Conservation (phyloP, 2,329 filamentous ascomycete genomes). For the Aureobasidium subglaciale region DNA sequence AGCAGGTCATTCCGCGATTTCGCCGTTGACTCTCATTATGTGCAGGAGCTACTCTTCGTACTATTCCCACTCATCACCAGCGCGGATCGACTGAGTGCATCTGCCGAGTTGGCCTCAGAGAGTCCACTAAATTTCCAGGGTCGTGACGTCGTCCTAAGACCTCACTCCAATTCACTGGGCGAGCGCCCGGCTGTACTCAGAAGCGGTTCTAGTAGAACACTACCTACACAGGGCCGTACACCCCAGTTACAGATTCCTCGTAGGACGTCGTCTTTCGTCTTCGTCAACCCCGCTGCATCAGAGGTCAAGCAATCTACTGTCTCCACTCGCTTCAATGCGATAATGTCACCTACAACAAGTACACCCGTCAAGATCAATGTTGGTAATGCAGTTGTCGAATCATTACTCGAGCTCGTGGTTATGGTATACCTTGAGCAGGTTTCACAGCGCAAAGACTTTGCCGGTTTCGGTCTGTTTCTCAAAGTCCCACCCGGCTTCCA, state of each 20-base stretch:
- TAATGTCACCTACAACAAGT: slow-evolving; percentile 53
- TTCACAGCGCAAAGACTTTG: slow-evolving; percentile 79
- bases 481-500: slow-evolving; percentile 89
- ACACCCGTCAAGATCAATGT: slow-evolving; percentile 41
- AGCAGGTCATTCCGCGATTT: slow-evolving; percentile 79
- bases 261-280: slow-evolving; percentile 83
- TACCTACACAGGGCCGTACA: slow-evolving; percentile 14
- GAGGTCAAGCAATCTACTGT: slow-evolving; percentile 48
- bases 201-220: slow-evolving; percentile 46
- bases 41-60: slow-evolving; percentile 69
- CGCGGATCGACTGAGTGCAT: slow-evolving; percentile 72
- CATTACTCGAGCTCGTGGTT: slow-evolving; percentile 68
- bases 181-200: slow-evolving; percentile 61
- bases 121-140: slow-evolving; percentile 79
- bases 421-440: slow-evolving; percentile 81
- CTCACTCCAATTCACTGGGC: slow-evolving; percentile 56
- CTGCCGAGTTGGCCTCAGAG: slow-evolving; percentile 78
- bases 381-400: slow-evolving; percentile 66
- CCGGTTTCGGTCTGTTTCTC: slow-evolving; percentile 74
- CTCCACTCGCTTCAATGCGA: slow-evolving; percentile 55
- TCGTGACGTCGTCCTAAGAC: slow-evolving; percentile 74
- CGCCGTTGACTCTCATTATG: slow-evolving; percentile 69
- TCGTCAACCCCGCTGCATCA: slow-evolving; percentile 64
- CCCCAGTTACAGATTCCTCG: slow-evolving; percentile 57
- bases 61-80: slow-evolving; percentile 86